These are phyloP conservation scores for Emmonsiellopsis sp. DNA, from an alignment of 2,329 filamentous ascomycete genomes.

Conservation along the genomic window DNA sequence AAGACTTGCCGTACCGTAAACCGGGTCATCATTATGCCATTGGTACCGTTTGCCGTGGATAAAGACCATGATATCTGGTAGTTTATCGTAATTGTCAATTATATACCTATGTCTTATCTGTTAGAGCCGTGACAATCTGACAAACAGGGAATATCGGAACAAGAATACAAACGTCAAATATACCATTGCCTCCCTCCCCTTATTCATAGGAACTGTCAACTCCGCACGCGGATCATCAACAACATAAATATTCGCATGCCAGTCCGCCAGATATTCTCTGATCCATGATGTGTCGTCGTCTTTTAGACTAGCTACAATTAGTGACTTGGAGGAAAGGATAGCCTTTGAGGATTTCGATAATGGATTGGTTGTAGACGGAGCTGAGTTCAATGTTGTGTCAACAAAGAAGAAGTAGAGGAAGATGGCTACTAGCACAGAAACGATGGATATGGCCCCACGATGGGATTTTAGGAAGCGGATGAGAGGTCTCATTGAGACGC, in stretches of 20 bases:
- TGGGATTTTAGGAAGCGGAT: background rate
- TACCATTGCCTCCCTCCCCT: constrained; percentile 34
- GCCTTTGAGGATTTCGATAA: background rate
- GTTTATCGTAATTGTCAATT: constrained; percentile 32
- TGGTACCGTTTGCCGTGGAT: constrained; percentile 33
- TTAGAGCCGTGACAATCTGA: background rate
- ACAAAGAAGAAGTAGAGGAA: background rate
- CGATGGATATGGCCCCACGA: background rate
- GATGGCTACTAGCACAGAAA: background rate
- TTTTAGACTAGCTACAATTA: constrained; percentile 31
- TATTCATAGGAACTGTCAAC: constrained; percentile 40
- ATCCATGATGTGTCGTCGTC: constrained; percentile 31
- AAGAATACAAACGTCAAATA: constrained; percentile 29
- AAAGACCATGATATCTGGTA: constrained; percentile 34
- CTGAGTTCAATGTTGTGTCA: background rate
- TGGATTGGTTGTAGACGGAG: background rate
- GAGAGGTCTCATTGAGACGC: background rate
- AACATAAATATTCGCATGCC: constrained; percentile 46
- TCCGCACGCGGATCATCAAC: constrained; percentile 40
- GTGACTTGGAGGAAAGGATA: background rate
- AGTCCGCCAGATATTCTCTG: constrained; percentile 29
- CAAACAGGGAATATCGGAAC: background rate
- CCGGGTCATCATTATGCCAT: constrained; percentile 45
- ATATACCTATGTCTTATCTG: constrained; percentile 24
- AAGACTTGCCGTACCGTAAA: constrained; percentile 26